Percentiles rank a stretch among this genome's conserved stretches.
phyloP scores from a whole-genome alignment of 768 basidiomycete genomes.

The Naganishia vishniacii region DNA sequence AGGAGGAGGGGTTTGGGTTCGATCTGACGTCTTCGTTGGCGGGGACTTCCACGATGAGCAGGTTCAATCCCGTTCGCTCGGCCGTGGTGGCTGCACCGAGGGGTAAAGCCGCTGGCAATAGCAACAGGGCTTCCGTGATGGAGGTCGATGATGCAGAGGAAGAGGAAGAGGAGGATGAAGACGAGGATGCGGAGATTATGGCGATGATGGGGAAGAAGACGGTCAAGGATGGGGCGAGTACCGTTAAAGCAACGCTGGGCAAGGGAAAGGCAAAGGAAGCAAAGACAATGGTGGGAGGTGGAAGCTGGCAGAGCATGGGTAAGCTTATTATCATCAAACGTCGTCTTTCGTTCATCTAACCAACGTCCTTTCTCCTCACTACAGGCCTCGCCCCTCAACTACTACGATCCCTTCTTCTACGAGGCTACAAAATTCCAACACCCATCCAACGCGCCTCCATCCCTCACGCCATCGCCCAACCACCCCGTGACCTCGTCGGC shows the following conservation, averaged over 20 bases:
- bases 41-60: not conserved
- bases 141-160: not conserved
- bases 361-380: not conserved
- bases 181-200: constrained; percentile 57
- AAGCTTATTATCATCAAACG: constrained; percentile 36
- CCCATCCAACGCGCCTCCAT: constrained; percentile 91
- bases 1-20: constrained; percentile 8
- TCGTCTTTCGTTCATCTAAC: not conserved
- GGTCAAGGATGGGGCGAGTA: constrained; percentile 64
- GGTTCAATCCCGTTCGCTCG: not conserved
- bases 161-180: not conserved
- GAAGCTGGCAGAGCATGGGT: constrained; percentile 97
- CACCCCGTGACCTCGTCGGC: constrained; percentile 87
- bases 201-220: constrained; percentile 67
- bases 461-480: constrained; percentile 72
- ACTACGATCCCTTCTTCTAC: constrained; percentile 76
- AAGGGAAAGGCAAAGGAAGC: constrained; percentile 65
- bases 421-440: constrained; percentile 90
- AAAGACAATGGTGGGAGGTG: constrained; percentile 79
- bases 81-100: not conserved
- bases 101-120: not conserved
- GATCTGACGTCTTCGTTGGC: constrained; percentile 14
- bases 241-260: constrained; percentile 58
- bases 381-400: constrained; percentile 78
- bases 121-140: not conserved